Evolutionary conservation across 352 stramenopile genomes (phyloP).

Genomic region (Pythium dissotocum): DNA sequence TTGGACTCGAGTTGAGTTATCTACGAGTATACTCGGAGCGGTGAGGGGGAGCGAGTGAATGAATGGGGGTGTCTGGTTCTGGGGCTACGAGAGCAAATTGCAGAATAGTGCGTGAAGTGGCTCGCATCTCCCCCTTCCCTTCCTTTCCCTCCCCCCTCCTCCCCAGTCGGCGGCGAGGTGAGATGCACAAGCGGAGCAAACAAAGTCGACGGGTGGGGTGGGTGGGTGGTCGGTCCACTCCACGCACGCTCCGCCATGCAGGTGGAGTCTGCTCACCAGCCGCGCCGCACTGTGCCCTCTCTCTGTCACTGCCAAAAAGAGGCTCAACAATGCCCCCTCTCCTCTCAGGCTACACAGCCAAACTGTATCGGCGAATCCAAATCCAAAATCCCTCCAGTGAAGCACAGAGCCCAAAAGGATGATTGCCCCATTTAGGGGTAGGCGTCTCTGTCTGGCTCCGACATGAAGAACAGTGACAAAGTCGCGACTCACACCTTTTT

Average conservation of each 20-base stretch:
- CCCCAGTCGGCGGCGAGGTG: background rate
- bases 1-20: background rate
- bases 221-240: slow-evolving; percentile 25
- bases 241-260: slow-evolving; percentile 10
- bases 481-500: slow-evolving; percentile 8
- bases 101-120: slow-evolving; percentile 23
- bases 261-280: slow-evolving; percentile 18
- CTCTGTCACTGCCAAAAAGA: slow-evolving; percentile 25
- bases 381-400: background rate
- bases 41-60: background rate
- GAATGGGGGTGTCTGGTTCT: slow-evolving; percentile 15
- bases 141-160: slow-evolving; percentile 2
- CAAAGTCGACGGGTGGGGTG: slow-evolving; percentile 8
- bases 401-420: background rate
- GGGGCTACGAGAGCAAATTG: slow-evolving; percentile 26
- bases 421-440: slow-evolving; percentile 13
- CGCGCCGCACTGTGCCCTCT: slow-evolving; percentile 10
- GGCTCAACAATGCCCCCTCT: background rate
- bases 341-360: background rate
- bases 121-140: slow-evolving; percentile 23
- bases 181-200: slow-evolving; percentile 18
- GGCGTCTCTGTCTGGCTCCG: background rate
- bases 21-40: background rate
- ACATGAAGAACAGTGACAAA: slow-evolving; percentile 17
- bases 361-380: background rate